These are phyloP conservation scores for Tetrahymena borealis DNA, from an alignment of 73 alveolate species.

Conservation along the genomic window DNA sequence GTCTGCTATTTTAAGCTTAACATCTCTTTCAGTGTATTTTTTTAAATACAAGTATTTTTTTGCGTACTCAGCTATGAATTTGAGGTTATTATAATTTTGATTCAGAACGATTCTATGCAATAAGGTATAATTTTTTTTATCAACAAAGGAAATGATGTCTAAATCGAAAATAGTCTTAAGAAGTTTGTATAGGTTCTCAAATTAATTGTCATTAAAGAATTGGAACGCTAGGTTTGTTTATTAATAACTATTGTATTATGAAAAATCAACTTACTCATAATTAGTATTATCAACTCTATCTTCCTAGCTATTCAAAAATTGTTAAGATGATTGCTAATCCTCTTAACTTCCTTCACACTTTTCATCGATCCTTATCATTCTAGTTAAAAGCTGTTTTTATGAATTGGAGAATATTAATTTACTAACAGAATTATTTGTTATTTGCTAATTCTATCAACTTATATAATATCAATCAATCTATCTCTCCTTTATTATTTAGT, in stretches of 20 bases:
- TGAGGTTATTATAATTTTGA: not conserved
- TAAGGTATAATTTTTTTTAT: not conserved
- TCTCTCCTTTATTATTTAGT: not conserved
- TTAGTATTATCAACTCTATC: not conserved
- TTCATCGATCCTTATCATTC: not conserved
- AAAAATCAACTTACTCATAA: not conserved
- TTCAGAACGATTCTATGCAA: not conserved
- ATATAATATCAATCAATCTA: not conserved
- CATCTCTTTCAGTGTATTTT: not conserved
- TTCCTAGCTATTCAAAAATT: not conserved
- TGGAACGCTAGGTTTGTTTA: not conserved
- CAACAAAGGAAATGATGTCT: not conserved
- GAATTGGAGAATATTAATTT: not conserved
- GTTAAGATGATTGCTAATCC: not conserved
- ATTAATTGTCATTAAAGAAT: not conserved
- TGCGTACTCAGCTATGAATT: not conserved
- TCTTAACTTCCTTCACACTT: not conserved
- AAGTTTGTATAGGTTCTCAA: not conserved
- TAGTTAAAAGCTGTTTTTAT: not conserved
- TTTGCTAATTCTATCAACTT: not conserved
- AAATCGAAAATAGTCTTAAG: not conserved
- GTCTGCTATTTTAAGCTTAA: not conserved
- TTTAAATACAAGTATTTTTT: not conserved
- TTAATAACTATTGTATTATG: not conserved
- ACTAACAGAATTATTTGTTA: not conserved